A percentile compares a stretch with the other conserved stretches of the same genome.
Conservation (phyloP, 2,329 filamentous ascomycete genomes). For the Chrysoporthe puriensis region DNA sequence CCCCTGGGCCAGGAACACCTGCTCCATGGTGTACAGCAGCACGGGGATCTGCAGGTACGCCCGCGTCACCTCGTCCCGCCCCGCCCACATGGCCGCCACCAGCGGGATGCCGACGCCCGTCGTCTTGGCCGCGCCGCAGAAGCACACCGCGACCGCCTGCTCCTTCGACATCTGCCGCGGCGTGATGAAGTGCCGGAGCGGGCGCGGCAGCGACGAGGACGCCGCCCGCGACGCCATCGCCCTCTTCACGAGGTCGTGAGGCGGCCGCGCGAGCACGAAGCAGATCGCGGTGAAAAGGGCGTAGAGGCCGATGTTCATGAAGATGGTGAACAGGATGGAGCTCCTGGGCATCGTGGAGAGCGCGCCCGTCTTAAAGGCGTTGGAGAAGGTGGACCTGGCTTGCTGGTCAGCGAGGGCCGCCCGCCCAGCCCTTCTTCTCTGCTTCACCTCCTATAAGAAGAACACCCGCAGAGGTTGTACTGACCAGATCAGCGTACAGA, state of each 20-base stretch:
- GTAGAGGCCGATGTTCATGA: conserved; percentile 69
- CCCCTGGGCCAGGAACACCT: conserved; percentile 52
- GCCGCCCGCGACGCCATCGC: conserved; percentile 41
- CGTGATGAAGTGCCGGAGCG: conserved; percentile 44
- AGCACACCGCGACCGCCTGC: conserved; percentile 72
- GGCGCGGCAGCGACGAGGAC: conserved; percentile 37
- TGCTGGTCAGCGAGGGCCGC: background rate
- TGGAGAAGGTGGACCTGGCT: conserved; percentile 68
- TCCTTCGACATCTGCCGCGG: conserved; percentile 58
- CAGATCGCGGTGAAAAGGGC: conserved; percentile 66
- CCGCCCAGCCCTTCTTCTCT: background rate
- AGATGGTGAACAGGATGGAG: conserved; percentile 68
- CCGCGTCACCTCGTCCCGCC: conserved; percentile 56
- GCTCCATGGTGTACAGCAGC: conserved; percentile 64
- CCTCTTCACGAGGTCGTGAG: conserved; percentile 36
- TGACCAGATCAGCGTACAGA: conserved; percentile 54
- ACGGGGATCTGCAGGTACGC: conserved; percentile 67
- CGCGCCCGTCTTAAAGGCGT: conserved; percentile 65
- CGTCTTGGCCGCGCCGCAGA: conserved; percentile 75
- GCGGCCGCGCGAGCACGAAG: conserved; percentile 53
- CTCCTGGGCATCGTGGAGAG: conserved; percentile 60
- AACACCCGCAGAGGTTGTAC: conserved; percentile 40
- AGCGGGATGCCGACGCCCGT: conserved; percentile 72
- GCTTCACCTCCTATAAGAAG: background rate
- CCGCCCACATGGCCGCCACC: conserved; percentile 68